phyloP scores from a whole-genome alignment of 768 basidiomycete species.

The Tulasnella sp. region DNA sequence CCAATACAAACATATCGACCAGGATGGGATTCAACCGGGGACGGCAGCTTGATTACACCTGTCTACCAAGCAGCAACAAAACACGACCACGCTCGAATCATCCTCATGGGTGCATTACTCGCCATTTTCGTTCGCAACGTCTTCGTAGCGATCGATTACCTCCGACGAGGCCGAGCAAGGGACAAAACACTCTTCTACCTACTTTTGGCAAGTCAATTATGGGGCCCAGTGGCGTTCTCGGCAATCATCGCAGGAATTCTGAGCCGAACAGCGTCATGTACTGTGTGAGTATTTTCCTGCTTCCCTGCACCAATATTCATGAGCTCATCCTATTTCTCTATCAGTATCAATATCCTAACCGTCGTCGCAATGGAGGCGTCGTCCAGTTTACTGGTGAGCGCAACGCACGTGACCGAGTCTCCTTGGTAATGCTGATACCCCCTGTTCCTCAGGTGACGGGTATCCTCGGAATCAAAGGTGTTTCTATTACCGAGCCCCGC shows the following conservation, averaged over 20 bases:
- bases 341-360: conserved; percentile 27
- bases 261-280: conserved; percentile 44
- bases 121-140: conserved; percentile 56
- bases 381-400: conserved; percentile 24
- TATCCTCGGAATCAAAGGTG: conserved; percentile 55
- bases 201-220: conserved; percentile 53
- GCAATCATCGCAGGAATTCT: conserved; percentile 51
- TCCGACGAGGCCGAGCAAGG: conserved; percentile 54
- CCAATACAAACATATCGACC: conserved; percentile 46
- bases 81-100: conserved; percentile 44
- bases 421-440: background rate
- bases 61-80: conserved; percentile 47
- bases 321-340: background rate
- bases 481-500: background rate
- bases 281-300: conserved; percentile 44
- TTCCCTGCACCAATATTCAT: background rate
- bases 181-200: conserved; percentile 58
- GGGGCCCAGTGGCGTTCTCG: conserved; percentile 48
- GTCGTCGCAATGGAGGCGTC: conserved; percentile 23
- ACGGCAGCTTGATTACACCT: conserved; percentile 58
- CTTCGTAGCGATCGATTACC: conserved; percentile 49
- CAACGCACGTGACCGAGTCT: background rate
- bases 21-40: conserved; percentile 40
- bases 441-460: conserved; percentile 51
- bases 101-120: conserved; percentile 50